These are phyloP conservation scores for Veloporphyrellus conicus DNA, from an alignment of 1,284 basidiomycete genomes.

Conservation along the genomic window DNA sequence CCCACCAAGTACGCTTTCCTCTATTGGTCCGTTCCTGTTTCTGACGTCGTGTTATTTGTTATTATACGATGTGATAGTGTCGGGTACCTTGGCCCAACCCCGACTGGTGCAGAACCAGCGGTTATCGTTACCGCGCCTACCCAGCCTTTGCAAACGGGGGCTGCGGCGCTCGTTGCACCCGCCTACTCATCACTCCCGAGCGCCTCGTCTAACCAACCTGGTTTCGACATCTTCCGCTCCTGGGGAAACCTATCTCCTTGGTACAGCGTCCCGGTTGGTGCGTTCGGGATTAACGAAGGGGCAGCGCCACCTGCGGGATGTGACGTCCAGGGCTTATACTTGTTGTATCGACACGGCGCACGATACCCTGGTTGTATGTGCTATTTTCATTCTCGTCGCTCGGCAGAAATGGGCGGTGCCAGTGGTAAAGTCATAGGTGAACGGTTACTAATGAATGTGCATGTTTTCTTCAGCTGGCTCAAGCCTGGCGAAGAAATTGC, in stretches of 20 bases:
- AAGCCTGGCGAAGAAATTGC: neutral
- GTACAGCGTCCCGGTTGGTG: slow-evolving; percentile 66
- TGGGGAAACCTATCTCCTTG: slow-evolving; percentile 86
- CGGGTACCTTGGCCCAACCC: slow-evolving; percentile 78
- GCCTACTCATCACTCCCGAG: slow-evolving; percentile 16
- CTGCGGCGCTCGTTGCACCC: slow-evolving; percentile 61
- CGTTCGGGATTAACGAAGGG: slow-evolving; percentile 71
- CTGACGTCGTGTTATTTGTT: neutral
- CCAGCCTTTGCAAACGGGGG: slow-evolving; percentile 70
- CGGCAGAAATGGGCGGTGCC: neutral
- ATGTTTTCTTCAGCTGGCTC: no score
- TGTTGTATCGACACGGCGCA: slow-evolving; percentile 78
- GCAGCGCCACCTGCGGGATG: slow-evolving; percentile 69
- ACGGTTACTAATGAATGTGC: slow-evolving; percentile 8
- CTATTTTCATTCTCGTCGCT: neutral
- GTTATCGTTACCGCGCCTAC: slow-evolving; percentile 74
- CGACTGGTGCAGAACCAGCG: slow-evolving; percentile 79
- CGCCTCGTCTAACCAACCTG: slow-evolving; percentile 18
- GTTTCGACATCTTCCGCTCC: slow-evolving; percentile 64
- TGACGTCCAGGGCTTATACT: slow-evolving; percentile 66
- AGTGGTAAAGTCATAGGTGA: no score
- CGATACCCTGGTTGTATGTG: slow-evolving; percentile 70
- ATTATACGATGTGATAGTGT: slow-evolving; percentile 35
- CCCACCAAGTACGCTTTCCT: slow-evolving; percentile 15
- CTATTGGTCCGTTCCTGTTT: neutral